Evolutionary conservation across 1,284 basidiomycete genomes (phyloP).

Genomic region (Cutaneotrichosporon cyanovorans): DNA sequence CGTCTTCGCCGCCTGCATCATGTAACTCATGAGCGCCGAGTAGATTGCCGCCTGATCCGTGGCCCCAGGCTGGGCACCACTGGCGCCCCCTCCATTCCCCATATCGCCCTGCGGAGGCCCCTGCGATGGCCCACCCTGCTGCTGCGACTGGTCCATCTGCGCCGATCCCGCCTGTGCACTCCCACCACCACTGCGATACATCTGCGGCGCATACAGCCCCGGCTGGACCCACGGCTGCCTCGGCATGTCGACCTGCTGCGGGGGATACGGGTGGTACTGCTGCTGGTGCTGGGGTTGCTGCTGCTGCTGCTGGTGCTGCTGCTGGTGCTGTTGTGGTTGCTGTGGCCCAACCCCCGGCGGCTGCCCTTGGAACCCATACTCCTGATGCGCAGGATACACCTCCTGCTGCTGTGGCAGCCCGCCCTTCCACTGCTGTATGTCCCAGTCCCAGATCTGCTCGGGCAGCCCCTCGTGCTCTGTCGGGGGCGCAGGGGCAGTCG

Average conservation of each 20-base stretch:
- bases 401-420: too few species aligned
- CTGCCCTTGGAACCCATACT: too few species aligned
- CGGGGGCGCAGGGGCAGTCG: conserved; percentile 3
- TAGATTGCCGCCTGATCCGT: conserved; percentile 23
- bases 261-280: background rate
- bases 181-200: too few species aligned
- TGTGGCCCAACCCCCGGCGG: background rate
- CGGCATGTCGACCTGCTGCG: background rate
- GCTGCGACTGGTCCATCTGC: too few species aligned
- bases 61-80: too few species aligned
- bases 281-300: too few species aligned
- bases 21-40: conserved; percentile 25
- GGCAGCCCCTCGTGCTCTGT: background rate
- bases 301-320: background rate
- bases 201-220: too few species aligned
- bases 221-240: background rate
- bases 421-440: conserved; percentile 1
- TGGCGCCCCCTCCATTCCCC: too few species aligned
- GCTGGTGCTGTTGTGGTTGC: background rate
- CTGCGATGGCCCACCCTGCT: too few species aligned
- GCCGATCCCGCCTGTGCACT: too few species aligned
- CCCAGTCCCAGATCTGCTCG: conserved; percentile 5
- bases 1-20: conserved; percentile 22
- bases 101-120: too few species aligned
- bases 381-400: too few species aligned